Percentiles rank a stretch among this genome's conserved stretches.
Conservation (phyloP, 106 monocot species). For the Cymbidium sinense region DNA sequence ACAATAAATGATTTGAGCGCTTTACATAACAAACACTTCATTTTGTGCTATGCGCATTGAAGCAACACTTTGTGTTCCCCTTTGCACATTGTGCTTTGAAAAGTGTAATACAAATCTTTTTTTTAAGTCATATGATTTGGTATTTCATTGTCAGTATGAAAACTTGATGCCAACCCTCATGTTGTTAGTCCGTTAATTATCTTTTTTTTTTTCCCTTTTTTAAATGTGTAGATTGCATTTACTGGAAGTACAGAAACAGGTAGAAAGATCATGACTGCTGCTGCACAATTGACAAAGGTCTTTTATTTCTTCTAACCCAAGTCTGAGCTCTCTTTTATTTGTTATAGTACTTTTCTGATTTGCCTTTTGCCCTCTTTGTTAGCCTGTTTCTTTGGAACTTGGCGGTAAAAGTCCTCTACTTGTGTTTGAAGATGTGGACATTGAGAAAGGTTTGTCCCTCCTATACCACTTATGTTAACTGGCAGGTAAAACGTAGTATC, state of each 20-base stretch:
- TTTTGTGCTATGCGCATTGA: neutral
- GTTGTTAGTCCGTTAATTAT: neutral
- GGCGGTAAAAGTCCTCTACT: slow-evolving; percentile 99
- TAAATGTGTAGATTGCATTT: slow-evolving; percentile 64
- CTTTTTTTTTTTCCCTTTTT: neutral
- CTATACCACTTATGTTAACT: neutral
- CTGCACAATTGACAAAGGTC: slow-evolving; percentile 86
- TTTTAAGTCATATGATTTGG: neutral
- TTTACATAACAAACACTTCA: neutral
- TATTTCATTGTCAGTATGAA: neutral
- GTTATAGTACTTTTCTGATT: neutral
- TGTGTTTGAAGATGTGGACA: slow-evolving; percentile 96
- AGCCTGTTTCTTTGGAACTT: slow-evolving; percentile 99
- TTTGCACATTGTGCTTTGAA: neutral
- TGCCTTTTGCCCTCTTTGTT: slow-evolving; percentile 1
- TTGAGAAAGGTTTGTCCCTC: slow-evolving; percentile 76
- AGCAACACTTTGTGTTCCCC: neutral
- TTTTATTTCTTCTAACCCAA: slow-evolving; percentile 5
- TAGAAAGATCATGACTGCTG: slow-evolving; percentile 78
- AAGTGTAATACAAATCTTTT: neutral
- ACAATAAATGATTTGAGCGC: neutral
- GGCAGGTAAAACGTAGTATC: neutral
- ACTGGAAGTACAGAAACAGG: slow-evolving; percentile 96
- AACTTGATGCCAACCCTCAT: neutral
- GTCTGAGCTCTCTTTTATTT: neutral